These are phyloP conservation scores for Phaeophleospora eucalypticola DNA, from an alignment of 2,329 filamentous ascomycete species.

Conservation along the genomic window DNA sequence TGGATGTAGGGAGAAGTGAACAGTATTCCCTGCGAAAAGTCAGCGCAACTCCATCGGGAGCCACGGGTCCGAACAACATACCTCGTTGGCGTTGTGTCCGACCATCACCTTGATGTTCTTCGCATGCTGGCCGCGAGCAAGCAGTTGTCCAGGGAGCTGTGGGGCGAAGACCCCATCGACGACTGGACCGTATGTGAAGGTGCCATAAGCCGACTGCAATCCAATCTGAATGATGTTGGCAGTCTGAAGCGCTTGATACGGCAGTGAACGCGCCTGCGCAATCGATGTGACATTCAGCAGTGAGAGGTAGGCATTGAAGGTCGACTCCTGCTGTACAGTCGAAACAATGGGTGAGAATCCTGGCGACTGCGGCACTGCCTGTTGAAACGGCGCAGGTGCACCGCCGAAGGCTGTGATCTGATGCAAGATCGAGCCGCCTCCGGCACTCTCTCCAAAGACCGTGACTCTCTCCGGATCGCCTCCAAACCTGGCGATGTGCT, in stretches of 20 bases:
- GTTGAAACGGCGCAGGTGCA: slow-evolving; percentile 42
- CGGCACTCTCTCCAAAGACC: slow-evolving; percentile 51
- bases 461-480: slow-evolving; percentile 41
- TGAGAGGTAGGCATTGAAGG: slow-evolving; percentile 38
- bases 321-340: slow-evolving; percentile 37
- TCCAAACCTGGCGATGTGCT: slow-evolving; percentile 46
- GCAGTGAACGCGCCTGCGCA: slow-evolving; percentile 42
- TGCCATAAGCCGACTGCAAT: slow-evolving; percentile 36
- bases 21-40: slow-evolving; percentile 30
- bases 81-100: slow-evolving; percentile 43
- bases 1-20: slow-evolving; percentile 40
- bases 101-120: slow-evolving; percentile 42
- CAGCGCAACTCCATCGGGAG: background rate
- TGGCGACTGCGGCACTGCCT: slow-evolving; percentile 46
- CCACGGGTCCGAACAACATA: no score
- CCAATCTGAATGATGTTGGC: slow-evolving; percentile 43
- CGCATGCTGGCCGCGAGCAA: slow-evolving; percentile 44
- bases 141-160: slow-evolving; percentile 42
- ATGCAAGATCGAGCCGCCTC: slow-evolving; percentile 52
- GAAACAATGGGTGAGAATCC: slow-evolving; percentile 39
- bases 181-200: slow-evolving; percentile 43
- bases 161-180: slow-evolving; percentile 50
- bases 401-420: slow-evolving; percentile 51
- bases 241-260: slow-evolving; percentile 37
- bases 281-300: slow-evolving; percentile 43